These are phyloP conservation scores for Sphagnum magellanicum DNA, from an alignment of 228 moss, liverwort and hornwort genomes.

Conservation along the genomic window DNA sequence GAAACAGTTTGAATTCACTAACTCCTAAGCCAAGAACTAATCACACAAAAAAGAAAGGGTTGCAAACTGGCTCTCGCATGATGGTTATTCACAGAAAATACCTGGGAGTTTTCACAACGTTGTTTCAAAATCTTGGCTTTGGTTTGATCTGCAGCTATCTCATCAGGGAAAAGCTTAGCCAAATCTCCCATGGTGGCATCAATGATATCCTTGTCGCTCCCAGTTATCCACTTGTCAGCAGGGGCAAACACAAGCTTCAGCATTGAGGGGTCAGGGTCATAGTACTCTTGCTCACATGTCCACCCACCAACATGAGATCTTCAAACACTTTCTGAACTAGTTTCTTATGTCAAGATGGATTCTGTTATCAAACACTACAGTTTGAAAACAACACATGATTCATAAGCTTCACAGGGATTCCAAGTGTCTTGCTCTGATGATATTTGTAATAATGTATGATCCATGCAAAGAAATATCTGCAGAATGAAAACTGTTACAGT, in stretches of 20 bases:
- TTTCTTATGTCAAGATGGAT: too few species aligned
- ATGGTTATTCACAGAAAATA: conserved; percentile 2
- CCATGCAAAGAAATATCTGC: background rate
- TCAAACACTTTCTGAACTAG: too few species aligned
- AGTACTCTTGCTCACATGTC: conserved; percentile 59
- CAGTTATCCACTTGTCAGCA: too few species aligned
- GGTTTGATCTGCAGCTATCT: conserved; percentile 89
- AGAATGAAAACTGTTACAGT: background rate
- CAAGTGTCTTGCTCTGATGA: background rate
- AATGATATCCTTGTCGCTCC: conserved; percentile 85
- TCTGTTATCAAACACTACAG: background rate
- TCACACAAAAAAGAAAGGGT: too few species aligned
- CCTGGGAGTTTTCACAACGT: conserved; percentile 97
- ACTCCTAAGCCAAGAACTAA: too few species aligned
- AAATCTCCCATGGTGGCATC: conserved; percentile 86
- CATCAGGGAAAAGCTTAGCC: conserved; percentile 72
- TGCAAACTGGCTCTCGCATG: background rate
- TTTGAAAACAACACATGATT: background rate
- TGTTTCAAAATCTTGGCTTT: conserved; percentile 94
- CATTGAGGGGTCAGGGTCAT: conserved; percentile 86
- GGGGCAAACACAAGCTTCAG: conserved; percentile 95
- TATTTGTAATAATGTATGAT: background rate
- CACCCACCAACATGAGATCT: background rate
- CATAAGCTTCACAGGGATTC: background rate
- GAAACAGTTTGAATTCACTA: too few species aligned